Percentiles rank a stretch among this genome's conserved stretches.
phyloP scores from a whole-genome alignment of 768 basidiomycete genomes.

The Solioccasus polychromus region DNA sequence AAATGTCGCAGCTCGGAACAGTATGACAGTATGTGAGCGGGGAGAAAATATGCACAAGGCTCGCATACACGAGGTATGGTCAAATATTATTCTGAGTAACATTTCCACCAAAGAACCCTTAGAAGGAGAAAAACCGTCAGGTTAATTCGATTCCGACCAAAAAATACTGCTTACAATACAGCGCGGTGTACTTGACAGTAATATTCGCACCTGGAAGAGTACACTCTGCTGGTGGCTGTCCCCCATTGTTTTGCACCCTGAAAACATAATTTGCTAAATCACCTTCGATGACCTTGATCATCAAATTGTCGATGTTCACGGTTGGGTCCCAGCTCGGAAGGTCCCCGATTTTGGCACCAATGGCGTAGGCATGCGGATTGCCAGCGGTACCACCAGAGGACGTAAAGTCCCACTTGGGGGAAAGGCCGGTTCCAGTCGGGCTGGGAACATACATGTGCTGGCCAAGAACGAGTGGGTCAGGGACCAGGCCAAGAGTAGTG shows the following conservation, averaged over 20 bases:
- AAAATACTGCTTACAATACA: constrained; percentile 44
- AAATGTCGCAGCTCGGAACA: too few relatives aligned
- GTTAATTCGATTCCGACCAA: not conserved
- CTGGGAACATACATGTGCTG: constrained; percentile 59
- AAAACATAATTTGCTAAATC: constrained; percentile 49
- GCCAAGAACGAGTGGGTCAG: constrained; percentile 32
- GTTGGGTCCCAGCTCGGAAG: constrained; percentile 41
- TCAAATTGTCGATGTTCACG: constrained; percentile 54
- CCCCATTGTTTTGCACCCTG: constrained; percentile 50
- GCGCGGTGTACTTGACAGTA: constrained; percentile 48
- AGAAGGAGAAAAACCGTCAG: not conserved
- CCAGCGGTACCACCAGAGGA: constrained; percentile 37
- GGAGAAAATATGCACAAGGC: too few relatives aligned
- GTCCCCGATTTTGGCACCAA: constrained; percentile 42
- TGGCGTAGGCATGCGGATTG: constrained; percentile 44
- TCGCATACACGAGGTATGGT: not conserved
- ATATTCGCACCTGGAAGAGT: constrained; percentile 39
- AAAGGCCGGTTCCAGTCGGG: constrained; percentile 39
- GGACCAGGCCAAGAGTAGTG: constrained; percentile 6
- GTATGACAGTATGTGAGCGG: too few relatives aligned
- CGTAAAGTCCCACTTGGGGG: constrained; percentile 58
- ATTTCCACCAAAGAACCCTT: constrained; percentile 6
- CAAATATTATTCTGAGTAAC: not conserved
- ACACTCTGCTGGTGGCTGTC: constrained; percentile 54
- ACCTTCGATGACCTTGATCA: constrained; percentile 46